Conservation (phyloP, 768 basidiomycete species). For the Boletus pseudopeckii region DNA sequence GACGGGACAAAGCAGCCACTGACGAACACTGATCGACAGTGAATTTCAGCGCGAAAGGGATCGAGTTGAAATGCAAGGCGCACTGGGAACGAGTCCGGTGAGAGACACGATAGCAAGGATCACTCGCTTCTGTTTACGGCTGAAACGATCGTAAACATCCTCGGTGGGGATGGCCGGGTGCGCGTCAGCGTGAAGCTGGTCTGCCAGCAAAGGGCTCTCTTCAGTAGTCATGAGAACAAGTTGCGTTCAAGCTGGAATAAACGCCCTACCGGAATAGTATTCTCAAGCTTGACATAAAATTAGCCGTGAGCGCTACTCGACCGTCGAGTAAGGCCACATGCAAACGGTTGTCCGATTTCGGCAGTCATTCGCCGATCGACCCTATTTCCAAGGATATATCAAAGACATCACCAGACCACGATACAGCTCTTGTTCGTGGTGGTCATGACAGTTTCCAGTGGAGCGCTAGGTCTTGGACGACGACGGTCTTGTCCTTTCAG, state of each 20-base stretch:
- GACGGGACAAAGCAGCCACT: conserved; percentile 69
- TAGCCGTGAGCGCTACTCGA: too few relatives aligned
- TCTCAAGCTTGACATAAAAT: neutral
- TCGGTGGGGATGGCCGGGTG: conserved; percentile 10
- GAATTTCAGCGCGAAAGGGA: neutral
- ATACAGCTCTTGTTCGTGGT: neutral
- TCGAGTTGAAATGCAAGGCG: conserved; percentile 14
- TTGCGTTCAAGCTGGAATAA: too few relatives aligned
- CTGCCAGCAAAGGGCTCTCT: conserved; percentile 26
- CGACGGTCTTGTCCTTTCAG: neutral
- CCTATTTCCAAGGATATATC: neutral
- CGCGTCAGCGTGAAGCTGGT: neutral
- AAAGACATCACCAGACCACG: neutral
- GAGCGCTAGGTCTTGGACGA: neutral
- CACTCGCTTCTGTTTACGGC: conserved; percentile 42
- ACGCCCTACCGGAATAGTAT: neutral
- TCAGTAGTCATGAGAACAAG: conserved; percentile 23
- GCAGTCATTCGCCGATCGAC: neutral
- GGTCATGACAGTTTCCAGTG: too few relatives aligned
- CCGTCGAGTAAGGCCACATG: too few relatives aligned
- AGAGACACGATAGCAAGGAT: conserved; percentile 59
- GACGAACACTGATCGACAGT: conserved; percentile 52
- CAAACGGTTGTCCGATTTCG: too few relatives aligned
- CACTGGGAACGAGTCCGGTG: conserved; percentile 63
- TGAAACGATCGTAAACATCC: conserved; percentile 60